These are phyloP conservation scores for Ceratorhiza oryzae-sativae DNA, from an alignment of 1,284 basidiomycete species.

Conservation along the genomic window DNA sequence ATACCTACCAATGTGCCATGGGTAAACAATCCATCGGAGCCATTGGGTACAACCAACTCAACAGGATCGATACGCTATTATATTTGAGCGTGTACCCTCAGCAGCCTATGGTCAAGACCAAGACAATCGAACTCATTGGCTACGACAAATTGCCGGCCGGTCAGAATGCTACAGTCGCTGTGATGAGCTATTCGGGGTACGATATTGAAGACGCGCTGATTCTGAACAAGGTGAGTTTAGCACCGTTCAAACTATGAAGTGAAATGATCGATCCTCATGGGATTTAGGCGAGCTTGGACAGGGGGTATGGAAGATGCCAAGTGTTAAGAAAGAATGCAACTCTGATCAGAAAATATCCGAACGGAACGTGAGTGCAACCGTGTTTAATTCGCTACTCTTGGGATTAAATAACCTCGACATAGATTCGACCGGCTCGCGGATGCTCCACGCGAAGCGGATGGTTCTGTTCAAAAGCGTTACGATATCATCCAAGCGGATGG, in stretches of 20 bases:
- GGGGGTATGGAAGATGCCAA: constrained; percentile 97
- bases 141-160: constrained; percentile 98
- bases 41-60: constrained; percentile 97
- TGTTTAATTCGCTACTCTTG: constrained; percentile 22
- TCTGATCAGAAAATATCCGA: constrained; percentile 94
- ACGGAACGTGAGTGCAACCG: constrained; percentile 80
- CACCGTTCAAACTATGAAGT: background rate
- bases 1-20: constrained; percentile 99
- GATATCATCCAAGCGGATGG: constrained; percentile 93
- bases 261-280: background rate
- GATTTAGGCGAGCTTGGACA: constrained; percentile 85
- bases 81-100: constrained; percentile 99
- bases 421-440: constrained; percentile 95
- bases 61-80: constrained; percentile 97
- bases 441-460: constrained; percentile 84
- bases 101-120: constrained; percentile 99
- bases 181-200: constrained; percentile 99
- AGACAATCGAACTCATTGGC: constrained; percentile 95
- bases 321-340: constrained; percentile 96
- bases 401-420: constrained; percentile 22
- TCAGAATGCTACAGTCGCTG: constrained; percentile 97
- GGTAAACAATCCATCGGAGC: constrained; percentile 99
- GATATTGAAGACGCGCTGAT: constrained; percentile 99
- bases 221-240: constrained; percentile 78
- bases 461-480: constrained; percentile 80